Percentiles rank a stretch among this genome's conserved stretches.
phyloP scores from a whole-genome alignment of 208 protist species.

The Leishmania turanica region DNA sequence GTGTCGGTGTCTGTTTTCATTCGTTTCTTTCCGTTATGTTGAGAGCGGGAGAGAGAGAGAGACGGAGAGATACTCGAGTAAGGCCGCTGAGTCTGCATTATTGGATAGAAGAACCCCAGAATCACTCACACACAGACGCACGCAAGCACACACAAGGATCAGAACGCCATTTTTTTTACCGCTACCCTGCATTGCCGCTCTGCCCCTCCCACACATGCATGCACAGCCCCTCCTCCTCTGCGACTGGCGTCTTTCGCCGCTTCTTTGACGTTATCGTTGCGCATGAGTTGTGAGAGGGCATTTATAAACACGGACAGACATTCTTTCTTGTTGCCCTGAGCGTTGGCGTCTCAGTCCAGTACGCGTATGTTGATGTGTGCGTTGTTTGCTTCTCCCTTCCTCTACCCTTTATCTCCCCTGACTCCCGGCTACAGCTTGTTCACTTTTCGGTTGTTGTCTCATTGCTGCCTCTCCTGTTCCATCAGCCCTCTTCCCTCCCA shows the following conservation, averaged over 20 bases:
- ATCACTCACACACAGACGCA: constrained; percentile 10
- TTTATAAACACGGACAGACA: not conserved
- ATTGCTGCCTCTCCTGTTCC: not conserved
- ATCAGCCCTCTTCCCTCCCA: not conserved
- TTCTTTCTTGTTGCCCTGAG: not conserved
- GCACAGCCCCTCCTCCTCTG: not conserved
- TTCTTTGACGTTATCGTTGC: not conserved
- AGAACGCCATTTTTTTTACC: not conserved
- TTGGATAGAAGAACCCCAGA: not conserved
- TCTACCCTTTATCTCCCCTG: not conserved
- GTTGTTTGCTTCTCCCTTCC: not conserved
- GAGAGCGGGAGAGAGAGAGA: not conserved
- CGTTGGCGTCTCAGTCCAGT: not conserved
- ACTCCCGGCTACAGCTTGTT: not conserved
- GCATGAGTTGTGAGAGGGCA: not conserved
- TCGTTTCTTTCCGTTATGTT: not conserved
- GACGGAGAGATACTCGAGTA: not conserved
- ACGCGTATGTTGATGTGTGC: not conserved
- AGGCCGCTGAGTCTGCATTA: not conserved
- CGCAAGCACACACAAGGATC: not conserved
- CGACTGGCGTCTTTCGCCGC: not conserved
- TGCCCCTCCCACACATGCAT: not conserved
- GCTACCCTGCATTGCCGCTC: not conserved
- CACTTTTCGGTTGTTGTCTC: not conserved
- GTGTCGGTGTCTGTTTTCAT: not conserved